A percentile compares a stretch with the other conserved stretches of the same genome.
Conservation (phyloP, 176 grass and related monocot genomes). For the Oryza nivara region DNA sequence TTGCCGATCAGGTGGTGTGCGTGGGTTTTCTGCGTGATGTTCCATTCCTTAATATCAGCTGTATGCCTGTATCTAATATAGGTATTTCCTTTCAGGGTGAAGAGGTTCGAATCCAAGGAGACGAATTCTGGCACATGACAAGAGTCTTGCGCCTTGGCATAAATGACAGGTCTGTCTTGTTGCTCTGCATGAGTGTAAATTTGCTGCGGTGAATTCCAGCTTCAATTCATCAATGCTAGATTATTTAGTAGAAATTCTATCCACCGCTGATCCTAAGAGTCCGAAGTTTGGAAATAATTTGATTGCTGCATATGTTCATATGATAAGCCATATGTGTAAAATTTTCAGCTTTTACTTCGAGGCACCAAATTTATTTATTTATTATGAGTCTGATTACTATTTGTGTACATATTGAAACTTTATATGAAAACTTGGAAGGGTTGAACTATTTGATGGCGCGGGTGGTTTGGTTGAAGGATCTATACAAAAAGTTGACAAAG, state of each 20-base stretch:
- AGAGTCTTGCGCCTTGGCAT: constrained; percentile 74
- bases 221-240: not conserved
- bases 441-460: constrained; percentile 81
- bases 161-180: constrained; percentile 61
- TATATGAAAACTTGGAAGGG: constrained; percentile 46
- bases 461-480: constrained; percentile 82
- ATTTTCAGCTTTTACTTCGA: not conserved
- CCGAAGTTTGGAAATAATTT: not conserved
- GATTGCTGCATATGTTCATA: not conserved
- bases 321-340: no score
- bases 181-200: not conserved
- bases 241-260: not conserved
- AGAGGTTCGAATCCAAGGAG: constrained; percentile 81
- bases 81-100: constrained; percentile 56
- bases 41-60: not conserved
- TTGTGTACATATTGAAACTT: constrained; percentile 4
- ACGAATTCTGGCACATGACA: constrained; percentile 97
- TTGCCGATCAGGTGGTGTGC: not conserved
- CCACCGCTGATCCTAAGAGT: not conserved
- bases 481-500: constrained; percentile 71
- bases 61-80: not conserved
- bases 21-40: not conserved
- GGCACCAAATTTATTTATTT: not conserved
- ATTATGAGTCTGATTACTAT: not conserved
- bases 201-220: not conserved